Base-by-base conservation (phyloP, 768 basidiomycete genomes). In the Rubroboletus satanas region DNA sequence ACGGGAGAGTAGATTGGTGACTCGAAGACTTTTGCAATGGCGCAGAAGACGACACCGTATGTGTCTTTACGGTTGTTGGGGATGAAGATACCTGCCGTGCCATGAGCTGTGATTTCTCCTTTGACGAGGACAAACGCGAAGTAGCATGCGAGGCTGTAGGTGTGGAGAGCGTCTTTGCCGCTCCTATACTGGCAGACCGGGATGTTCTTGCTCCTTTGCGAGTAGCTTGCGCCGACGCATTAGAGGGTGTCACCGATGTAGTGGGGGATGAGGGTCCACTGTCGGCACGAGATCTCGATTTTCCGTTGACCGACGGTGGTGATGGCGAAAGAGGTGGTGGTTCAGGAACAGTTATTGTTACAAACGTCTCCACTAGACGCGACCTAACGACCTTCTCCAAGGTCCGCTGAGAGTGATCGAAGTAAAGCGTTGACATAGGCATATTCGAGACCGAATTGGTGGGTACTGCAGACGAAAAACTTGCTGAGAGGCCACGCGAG, bases 341-440 rank as follows among this genome's bases (percentile, higher is more conserved):
- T 7, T 67, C 61, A 2, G 71, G 74, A 21, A 84, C 71, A 32
- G 75, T 74, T 41, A 91, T 68, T 14, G 83, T 78, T 51, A 92
- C 71, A 62, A 90, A 89, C 0, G 90, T 89, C 69, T 91, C 88
- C 23, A 92, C 84, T 31, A 93, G 74, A 45, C 90, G 82, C 33
- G 89, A 85, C 51, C 75, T 73, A 11, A 93, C 77, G 14, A 90
- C 79, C 61, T 78, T 85, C 73, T 92, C 88, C 43, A 92, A 73
- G 8, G 76, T 79, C 29, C 71, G 71, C 64, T 92, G 90, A 5
- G 88, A 87, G 56, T 86, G 78, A 61, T 84, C 83, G 15, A 77
- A 77, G 51, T 80, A 71, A 45, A 80, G 67, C 12, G 69, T 59
- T 36, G 65, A 66, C 47, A 68, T 69, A 57, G 64, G 51, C 35